These are phyloP conservation scores for Populus nigra DNA, from an alignment of 345 rosid species.

Conservation along the genomic window DNA sequence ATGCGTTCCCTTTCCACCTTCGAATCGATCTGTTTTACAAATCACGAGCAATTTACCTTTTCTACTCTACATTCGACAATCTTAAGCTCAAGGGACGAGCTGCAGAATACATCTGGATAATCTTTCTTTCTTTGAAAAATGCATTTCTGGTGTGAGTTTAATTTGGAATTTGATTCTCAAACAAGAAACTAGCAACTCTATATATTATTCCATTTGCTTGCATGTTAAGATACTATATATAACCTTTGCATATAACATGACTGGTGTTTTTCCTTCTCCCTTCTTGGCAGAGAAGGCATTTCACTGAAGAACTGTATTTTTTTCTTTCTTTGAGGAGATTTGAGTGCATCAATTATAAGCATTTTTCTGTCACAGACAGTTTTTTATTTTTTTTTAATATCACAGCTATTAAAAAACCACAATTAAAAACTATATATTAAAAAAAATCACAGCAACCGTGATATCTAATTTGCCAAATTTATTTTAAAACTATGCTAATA, in stretches of 20 bases:
- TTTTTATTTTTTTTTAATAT: too few species aligned
- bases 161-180: not conserved
- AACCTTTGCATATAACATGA: not conserved
- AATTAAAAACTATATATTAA: too few species aligned
- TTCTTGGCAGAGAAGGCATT: too few species aligned
- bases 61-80: too few species aligned
- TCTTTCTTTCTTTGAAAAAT: not conserved
- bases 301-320: not conserved
- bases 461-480: too few species aligned
- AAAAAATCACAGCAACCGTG: too few species aligned
- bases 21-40: not conserved
- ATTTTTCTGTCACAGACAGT: too few species aligned
- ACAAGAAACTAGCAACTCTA: not conserved
- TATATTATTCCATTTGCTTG: not conserved
- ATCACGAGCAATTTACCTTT: too few species aligned
- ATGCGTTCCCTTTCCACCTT: not conserved
- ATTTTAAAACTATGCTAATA: too few species aligned
- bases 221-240: not conserved
- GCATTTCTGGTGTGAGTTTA: not conserved
- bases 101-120: not conserved
- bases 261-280: too few species aligned
- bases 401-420: too few species aligned
- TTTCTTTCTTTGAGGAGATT: not conserved
- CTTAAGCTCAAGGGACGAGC: not conserved
- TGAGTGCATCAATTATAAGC: slow-evolving; percentile 11